Evolutionary conservation across 129 eudicot species (phyloP), one percentile per base, ranked within the genome.

Genomic region (Dittrichia graveolens): DNA sequence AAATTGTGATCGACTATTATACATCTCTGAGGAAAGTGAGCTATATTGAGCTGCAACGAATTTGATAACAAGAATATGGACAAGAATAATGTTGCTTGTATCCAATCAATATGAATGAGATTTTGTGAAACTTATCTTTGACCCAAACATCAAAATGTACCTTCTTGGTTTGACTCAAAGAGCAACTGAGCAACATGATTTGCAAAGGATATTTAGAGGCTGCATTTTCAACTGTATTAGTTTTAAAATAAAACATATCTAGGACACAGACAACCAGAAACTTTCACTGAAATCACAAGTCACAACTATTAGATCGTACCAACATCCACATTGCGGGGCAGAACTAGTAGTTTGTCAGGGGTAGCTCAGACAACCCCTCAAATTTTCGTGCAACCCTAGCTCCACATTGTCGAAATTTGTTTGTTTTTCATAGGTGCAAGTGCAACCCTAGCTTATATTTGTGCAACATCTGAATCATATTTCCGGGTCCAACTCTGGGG

Each of bases 181-280:
- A 65, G 71, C 55, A 65, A 65, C 71, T 5, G 37, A 65, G 71
- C 55, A 65, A 65, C 71, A 8, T 8, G n/a, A 39, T 18, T 55
- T 10, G 55, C 49, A 39, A 62, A 7, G 3, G 7, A 14, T 34
- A 39, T 41, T 42, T 39, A 62, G 49, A 41, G 35, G 3, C 14
- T 62, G 68, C 49, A 44, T 43, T 65, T 19, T 42, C 70, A 34
- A 49, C 58, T 49, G 31, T 47, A 48, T 7, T n/a, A 67, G n/a
- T 1, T 49, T 3, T 49, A 67, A 67, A 47, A 2, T 34, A 49
- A 47, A 48, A 35, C 60, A n/a, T 44, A 49, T 7, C 59, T 13
- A 47, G 49, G 5, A 37, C 19, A 50, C 19, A 50, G 8, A 50
- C 56, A 34, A 9, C 64, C 38, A 58, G 15, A 58, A 58, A 40